A percentile compares a stretch with the other conserved stretches of the same genome.
Evolutionary conservation across 176 grass and related monocot species (phyloP).

Genomic region (Aegilops speltoides): DNA sequence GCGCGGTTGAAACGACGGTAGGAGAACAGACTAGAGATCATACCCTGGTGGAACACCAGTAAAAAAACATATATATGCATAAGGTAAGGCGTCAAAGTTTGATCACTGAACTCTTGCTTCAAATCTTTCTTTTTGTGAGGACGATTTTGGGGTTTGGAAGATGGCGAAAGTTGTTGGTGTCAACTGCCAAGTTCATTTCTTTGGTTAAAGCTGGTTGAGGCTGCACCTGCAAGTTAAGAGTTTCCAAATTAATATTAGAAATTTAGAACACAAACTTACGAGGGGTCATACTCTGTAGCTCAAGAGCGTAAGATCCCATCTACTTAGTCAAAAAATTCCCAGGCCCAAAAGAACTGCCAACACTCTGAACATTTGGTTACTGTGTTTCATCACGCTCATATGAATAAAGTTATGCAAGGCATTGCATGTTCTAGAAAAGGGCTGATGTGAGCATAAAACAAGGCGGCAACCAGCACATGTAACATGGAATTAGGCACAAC

Average conservation of each 20-base stretch:
- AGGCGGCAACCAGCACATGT: background rate
- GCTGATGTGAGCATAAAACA: constrained; percentile 9
- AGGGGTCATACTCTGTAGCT: background rate
- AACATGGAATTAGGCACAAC: background rate
- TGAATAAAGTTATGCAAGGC: background rate
- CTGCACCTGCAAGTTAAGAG: constrained; percentile 58
- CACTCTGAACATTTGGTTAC: background rate
- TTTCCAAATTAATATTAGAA: constrained; percentile 10
- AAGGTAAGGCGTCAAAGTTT: constrained; percentile 6
- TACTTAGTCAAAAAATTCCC: background rate
- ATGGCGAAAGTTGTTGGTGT: constrained; percentile 41
- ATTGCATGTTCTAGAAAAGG: background rate
- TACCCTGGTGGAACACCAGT: constrained; percentile 39
- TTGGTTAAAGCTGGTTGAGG: constrained; percentile 37
- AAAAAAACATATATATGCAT: constrained; percentile 41
- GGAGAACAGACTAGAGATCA: constrained; percentile 16
- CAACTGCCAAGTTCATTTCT: constrained; percentile 19
- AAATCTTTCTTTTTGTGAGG: constrained; percentile 50
- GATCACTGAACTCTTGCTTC: background rate
- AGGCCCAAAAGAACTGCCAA: background rate
- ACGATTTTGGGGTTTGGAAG: constrained; percentile 59
- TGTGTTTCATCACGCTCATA: background rate
- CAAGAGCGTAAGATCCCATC: background rate
- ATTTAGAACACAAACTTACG: background rate
- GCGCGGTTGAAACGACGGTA: background rate